phyloP scores from a whole-genome alignment of 768 basidiomycete genomes.

The Scleroderma bovista region DNA sequence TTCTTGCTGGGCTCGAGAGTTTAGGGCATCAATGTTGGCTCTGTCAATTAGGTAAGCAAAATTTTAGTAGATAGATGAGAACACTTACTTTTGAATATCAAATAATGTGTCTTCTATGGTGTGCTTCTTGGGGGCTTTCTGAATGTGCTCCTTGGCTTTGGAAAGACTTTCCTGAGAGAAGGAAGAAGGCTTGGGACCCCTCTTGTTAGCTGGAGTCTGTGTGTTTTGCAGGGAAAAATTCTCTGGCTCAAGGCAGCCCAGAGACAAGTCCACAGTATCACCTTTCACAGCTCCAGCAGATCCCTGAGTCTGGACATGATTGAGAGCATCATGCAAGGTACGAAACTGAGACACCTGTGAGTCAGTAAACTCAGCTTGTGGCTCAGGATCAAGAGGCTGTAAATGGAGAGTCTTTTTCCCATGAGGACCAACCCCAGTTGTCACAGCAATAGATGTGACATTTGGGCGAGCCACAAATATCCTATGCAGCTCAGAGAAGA shows the following conservation, averaged over 20 bases:
- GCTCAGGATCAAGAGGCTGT: constrained; percentile 5
- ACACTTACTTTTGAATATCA: neutral
- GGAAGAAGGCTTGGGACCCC: neutral
- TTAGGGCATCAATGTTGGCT: neutral
- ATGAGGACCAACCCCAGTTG: constrained; percentile 23
- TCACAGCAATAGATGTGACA: constrained; percentile 20
- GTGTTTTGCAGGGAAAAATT: neutral
- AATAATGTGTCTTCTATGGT: neutral
- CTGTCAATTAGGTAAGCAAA: too few species aligned
- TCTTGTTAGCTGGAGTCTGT: neutral
- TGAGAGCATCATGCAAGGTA: neutral
- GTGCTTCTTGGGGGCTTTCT: neutral
- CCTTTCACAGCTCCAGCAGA: neutral
- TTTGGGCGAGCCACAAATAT: constrained; percentile 18
- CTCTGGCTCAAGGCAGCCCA: neutral
- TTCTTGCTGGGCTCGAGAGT: neutral
- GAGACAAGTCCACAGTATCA: neutral
- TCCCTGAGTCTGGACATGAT: neutral
- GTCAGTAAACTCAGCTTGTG: neutral
- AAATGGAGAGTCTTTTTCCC: constrained; percentile 14
- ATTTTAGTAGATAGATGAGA: neutral
- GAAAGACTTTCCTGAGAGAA: neutral
- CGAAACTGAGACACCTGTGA: constrained; percentile 37
- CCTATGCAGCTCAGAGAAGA: constrained; percentile 11
- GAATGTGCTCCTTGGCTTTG: too few species aligned